phyloP scores from a whole-genome alignment of 2,329 filamentous ascomycete genomes.

The Xylariaceae sp. region DNA sequence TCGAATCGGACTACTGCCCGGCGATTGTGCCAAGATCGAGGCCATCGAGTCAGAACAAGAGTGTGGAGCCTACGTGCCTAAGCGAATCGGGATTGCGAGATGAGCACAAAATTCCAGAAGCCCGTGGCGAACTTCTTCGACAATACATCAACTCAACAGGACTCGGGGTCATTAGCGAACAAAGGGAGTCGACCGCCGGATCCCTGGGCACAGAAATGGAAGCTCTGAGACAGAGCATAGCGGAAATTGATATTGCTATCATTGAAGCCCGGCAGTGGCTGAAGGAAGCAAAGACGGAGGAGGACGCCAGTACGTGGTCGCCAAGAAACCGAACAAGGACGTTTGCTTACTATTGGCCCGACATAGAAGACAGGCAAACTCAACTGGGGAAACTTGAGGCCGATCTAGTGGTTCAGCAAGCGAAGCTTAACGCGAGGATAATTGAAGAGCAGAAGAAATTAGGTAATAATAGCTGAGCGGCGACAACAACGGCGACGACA shows the following conservation, averaged over 20 bases:
- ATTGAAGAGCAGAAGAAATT: not conserved
- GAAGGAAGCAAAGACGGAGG: conserved; percentile 12
- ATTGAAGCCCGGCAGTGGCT: conserved; percentile 20
- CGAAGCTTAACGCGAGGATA: conserved; percentile 8
- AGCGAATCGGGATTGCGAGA: conserved; percentile 7
- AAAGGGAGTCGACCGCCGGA: not conserved
- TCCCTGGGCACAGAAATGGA: conserved; percentile 10
- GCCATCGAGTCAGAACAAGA: conserved; percentile 12
- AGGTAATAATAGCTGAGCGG: not conserved
- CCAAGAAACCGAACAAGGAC: too few relatives aligned
- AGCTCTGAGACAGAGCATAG: conserved; percentile 14
- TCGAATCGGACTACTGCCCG: not conserved
- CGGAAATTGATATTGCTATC: conserved; percentile 17
- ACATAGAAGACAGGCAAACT: conserved; percentile 11
- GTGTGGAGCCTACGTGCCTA: conserved; percentile 7
- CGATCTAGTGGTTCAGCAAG: conserved; percentile 11
- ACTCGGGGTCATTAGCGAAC: not conserved
- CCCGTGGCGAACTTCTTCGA: not conserved
- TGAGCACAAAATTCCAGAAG: not conserved
- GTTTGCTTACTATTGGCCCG: conserved; percentile 2
- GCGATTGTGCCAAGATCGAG: not conserved
- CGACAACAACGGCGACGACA: not conserved
- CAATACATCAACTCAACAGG: not conserved
- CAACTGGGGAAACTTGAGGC: conserved; percentile 12
- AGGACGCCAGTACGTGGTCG: conserved; percentile 11